These are phyloP conservation scores for Scutellaria baicalensis DNA, from an alignment of 257 asterid species.

Conservation along the genomic window DNA sequence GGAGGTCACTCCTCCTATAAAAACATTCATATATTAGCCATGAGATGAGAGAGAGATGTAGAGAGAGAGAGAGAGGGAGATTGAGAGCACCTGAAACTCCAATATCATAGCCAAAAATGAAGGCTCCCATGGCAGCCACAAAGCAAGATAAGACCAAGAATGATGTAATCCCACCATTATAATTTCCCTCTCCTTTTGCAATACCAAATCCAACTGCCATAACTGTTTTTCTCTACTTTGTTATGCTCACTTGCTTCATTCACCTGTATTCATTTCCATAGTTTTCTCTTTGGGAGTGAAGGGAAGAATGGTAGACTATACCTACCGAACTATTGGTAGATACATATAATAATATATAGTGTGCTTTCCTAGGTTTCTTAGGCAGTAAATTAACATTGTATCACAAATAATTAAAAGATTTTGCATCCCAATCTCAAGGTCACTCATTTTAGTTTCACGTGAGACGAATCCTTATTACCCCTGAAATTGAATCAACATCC, in stretches of 20 bases:
- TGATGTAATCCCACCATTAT: constrained; percentile 29
- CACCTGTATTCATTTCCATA: background rate
- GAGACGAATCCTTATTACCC: too few relatives aligned
- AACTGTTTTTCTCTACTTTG: background rate
- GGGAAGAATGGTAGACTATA: background rate
- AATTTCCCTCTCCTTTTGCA: constrained; percentile 2
- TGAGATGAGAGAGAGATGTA: too few relatives aligned
- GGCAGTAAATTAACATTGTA: too few relatives aligned
- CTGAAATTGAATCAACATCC: too few relatives aligned
- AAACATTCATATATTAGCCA: background rate
- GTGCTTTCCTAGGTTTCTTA: too few relatives aligned
- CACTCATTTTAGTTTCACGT: too few relatives aligned
- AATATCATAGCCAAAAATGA: constrained; percentile 36
- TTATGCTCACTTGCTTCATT: background rate
- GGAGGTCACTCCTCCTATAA: constrained; percentile 50
- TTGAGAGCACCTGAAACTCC: constrained; percentile 29
- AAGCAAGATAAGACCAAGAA: constrained; percentile 25
- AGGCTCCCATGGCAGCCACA: constrained; percentile 36
- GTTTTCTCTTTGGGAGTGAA: background rate
- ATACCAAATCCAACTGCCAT: constrained; percentile 20
- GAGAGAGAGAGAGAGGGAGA: too few relatives aligned
- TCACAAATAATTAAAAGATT: too few relatives aligned
- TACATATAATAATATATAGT: too few relatives aligned
- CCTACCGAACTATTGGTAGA: too few relatives aligned
- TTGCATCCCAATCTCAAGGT: too few relatives aligned